Conservation (phyloP, 2,329 filamentous ascomycete genomes). For the Bipolaris victoriae region DNA sequence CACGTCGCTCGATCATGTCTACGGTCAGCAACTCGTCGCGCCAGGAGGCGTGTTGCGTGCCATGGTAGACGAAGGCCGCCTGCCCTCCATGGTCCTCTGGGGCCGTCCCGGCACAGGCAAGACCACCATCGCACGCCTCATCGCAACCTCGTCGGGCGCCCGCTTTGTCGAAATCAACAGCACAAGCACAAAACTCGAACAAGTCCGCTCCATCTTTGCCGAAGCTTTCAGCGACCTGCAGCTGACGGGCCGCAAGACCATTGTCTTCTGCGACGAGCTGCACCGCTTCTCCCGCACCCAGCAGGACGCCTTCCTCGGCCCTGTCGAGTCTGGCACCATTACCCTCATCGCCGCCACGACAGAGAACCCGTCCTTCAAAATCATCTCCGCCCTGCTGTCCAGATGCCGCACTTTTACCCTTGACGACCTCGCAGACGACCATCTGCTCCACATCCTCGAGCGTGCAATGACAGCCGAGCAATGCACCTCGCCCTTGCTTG, state of each 20-base stretch:
- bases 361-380: constrained; percentile 94
- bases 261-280: constrained; percentile 97
- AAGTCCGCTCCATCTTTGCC: constrained; percentile 89
- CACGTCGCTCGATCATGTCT: constrained; percentile 80
- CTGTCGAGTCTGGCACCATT: constrained; percentile 88
- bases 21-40: constrained; percentile 89
- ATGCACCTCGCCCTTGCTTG: constrained; percentile 65
- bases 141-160: constrained; percentile 79
- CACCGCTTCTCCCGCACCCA: constrained; percentile 90
- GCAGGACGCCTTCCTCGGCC: constrained; percentile 92
- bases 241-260: constrained; percentile 86
- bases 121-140: constrained; percentile 89
- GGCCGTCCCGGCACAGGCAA: constrained; percentile 77
- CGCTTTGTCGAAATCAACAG: constrained; percentile 92
- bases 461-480: constrained; percentile 73
- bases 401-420: constrained; percentile 91
- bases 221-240: constrained; percentile 81
- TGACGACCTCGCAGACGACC: constrained; percentile 71
- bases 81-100: constrained; percentile 97
- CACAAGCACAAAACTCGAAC: constrained; percentile 82
- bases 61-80: constrained; percentile 81
- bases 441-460: constrained; percentile 74
- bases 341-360: constrained; percentile 95
- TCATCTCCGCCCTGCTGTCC: constrained; percentile 84
- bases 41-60: constrained; percentile 81